Base-by-base conservation (phyloP, 805 yeast species). In the Saturnispora serradocipensis region DNA sequence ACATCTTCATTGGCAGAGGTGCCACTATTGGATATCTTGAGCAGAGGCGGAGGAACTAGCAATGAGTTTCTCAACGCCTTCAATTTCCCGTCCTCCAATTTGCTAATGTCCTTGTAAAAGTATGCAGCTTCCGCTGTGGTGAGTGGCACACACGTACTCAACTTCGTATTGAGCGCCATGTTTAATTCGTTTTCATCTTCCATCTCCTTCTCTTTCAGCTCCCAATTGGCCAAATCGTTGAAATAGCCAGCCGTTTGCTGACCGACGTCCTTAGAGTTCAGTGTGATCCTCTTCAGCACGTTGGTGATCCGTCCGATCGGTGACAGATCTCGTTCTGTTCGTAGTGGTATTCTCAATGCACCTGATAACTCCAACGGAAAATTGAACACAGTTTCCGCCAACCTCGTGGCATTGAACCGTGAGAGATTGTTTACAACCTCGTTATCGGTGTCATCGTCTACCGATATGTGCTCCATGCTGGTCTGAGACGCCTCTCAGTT, bases 31-130 rank as follows among this genome's bases (percentile, higher is more conserved):
- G 40, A 34, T 9, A 28, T 43, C 22, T 28, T 16, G 15, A 44
- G 34, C 3, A 52, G 15, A 53, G 63, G 45, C 20, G 59, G 34
- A 55, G 59, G 34, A 54, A 71, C 54, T 11, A 53, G 70, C 4
- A 88, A 59, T 1, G 87, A 78, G 53, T 80, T 77, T 56, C 77
- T 79, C 48, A 89, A 75, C 0, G 96, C 96, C 25, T 83, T 70
- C 20, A 83, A 64, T 49, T 93, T 73, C 1, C 82, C 81, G 59
- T 84, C 82, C 53, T 82, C 90, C 34, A 80, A 72, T 5, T 81
- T 81, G 45, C 77, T 78, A 43, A 74, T 69, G 51, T 76, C 70
- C 49, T 70, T 72, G 63, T 77, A 87, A 32, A 78, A 68, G 11
- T 70, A 64, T 1, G 81, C 81, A 57, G 88, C 95, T 51, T 84